Base-by-base conservation (phyloP, 2,329 filamentous ascomycete species). In the Ascosphaera apis region DNA sequence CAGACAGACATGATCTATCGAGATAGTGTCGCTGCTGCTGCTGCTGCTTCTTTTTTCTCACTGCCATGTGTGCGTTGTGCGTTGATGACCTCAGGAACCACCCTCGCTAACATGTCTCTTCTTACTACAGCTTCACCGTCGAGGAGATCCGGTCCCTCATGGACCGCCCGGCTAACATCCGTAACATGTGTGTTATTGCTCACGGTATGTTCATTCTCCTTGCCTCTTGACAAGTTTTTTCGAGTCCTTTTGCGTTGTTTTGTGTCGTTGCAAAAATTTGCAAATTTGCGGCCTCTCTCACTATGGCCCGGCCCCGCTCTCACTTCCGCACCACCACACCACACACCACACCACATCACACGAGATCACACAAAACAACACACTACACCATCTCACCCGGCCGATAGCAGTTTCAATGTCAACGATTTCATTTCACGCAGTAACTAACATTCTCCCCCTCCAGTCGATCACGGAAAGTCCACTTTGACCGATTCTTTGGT, bases 161-260 rank as follows among this genome's bases (percentile, higher is more conserved):
- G 59, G 57, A 63, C 54, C 54, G 55, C 44, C 56, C 53, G 53
- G 61, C 61, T 54, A 75, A 74, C 62, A 73, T 76, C 62, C 67
- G 72, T 57, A 95, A 95, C 76, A 95, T 93, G 86, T 93, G 83
- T 68, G 88, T 98, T 63, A 95, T 95, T 82, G 88, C 88, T 63
- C 88, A 98, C 70, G 84, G 68, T 72, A 63, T 56, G 66, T 54
- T 13, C 7, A 34, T 34, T 19, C 32, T 39, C 6, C 39, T 38
- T 15, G 3, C 21, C 19, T 4, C 30, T 36, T 18, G 30, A 28
- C 28, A 16, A n/a, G n/a, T n/a, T n/a, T n/a, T n/a, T n/a, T n/a
- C n/a, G n/a, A n/a, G n/a, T n/a, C n/a, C n/a, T n/a, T n/a, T n/a
- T n/a, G n/a, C n/a, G n/a, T n/a, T n/a, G n/a, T n/a, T n/a, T n/a